Base-by-base conservation (phyloP, 768 basidiomycete genomes). In the Mrakia gelida region DNA sequence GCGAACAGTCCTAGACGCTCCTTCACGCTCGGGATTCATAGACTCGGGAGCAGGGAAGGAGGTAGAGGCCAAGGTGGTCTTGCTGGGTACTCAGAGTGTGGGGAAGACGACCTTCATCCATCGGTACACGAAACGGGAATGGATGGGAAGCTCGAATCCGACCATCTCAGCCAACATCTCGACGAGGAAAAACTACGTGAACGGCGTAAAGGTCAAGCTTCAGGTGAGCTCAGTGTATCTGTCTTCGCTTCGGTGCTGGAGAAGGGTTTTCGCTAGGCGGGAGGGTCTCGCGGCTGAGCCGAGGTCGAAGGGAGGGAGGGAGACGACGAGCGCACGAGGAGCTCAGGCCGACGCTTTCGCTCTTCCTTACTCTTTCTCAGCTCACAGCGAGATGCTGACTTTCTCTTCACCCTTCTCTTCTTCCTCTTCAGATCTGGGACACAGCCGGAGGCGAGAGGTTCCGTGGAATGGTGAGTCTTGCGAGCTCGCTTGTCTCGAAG, bases 401-500 rank as follows among this genome's bases (percentile, higher is more conserved):
- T 21, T 21, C 2, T 7, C 7, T 41, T 15, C 18, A 6, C 8
- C 34, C 8, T 45, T 16, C 67, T 8, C 41, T 21, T 70, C 38
- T 41, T 45, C 7, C 38, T 38, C 80, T 0, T 0, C 81, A 82
- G 45, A 83, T 84, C 15, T 84, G 83, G 83, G 83, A 84, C 71
- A 83, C 83, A 16, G 83, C 83, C 11, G 83, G 83, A n/a, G 83
- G 83, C 75, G 83, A 84, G 67, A 68, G 82, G 16, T 84, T 83
- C 75, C 88, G 94, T 80, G 92, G 91, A 83, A 93, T 95, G 92
- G 92, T 92, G 79, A 62, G 89, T 61, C 9, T 26, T 54, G 28
- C 23, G 16, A n/a, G 41, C 52, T 61, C 32, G 45, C 38, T 30
- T 45, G 49, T 38, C 4, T 38, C 38, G 38, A 38, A 52, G 4